These are phyloP conservation scores for Amyloporia xantha DNA, from an alignment of 768 basidiomycete genomes.

Conservation along the genomic window DNA sequence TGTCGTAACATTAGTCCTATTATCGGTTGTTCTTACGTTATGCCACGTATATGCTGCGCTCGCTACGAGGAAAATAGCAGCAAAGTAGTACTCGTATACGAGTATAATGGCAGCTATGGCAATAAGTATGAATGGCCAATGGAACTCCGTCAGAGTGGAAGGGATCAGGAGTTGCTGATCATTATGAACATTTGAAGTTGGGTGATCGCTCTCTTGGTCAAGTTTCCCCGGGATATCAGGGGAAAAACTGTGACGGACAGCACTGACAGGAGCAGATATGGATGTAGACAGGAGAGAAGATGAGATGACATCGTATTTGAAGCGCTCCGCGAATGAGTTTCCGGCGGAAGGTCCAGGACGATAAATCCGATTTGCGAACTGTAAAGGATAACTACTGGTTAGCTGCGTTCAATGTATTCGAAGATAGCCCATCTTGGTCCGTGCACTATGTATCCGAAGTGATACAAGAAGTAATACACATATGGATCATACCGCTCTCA, in stretches of 20 bases:
- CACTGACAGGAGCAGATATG: constrained; percentile 30
- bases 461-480: too few species aligned
- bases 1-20: constrained; percentile 7
- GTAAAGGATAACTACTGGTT: too few species aligned
- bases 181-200: not conserved
- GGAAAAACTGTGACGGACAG: constrained; percentile 14
- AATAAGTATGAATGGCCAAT: constrained; percentile 12
- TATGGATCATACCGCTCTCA: too few species aligned
- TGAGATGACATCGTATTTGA: constrained; percentile 81
- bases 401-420: too few species aligned
- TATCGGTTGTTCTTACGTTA: constrained; percentile 7
- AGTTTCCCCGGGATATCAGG: constrained; percentile 19
- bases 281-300: constrained; percentile 65
- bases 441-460: not conserved
- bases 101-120: constrained; percentile 19
- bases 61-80: constrained; percentile 15
- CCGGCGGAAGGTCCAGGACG: constrained; percentile 7
- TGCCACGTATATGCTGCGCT: constrained; percentile 13
- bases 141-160: constrained; percentile 6
- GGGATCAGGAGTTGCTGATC: not conserved
- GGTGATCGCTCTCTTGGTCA: constrained; percentile 10
- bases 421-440: not conserved
- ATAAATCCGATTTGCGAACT: constrained; percentile 10
- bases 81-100: constrained; percentile 16
- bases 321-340: constrained; percentile 62